These are phyloP conservation scores for Aspergillus hiratsukae DNA, from an alignment of 2,329 filamentous ascomycete species.

Conservation along the genomic window DNA sequence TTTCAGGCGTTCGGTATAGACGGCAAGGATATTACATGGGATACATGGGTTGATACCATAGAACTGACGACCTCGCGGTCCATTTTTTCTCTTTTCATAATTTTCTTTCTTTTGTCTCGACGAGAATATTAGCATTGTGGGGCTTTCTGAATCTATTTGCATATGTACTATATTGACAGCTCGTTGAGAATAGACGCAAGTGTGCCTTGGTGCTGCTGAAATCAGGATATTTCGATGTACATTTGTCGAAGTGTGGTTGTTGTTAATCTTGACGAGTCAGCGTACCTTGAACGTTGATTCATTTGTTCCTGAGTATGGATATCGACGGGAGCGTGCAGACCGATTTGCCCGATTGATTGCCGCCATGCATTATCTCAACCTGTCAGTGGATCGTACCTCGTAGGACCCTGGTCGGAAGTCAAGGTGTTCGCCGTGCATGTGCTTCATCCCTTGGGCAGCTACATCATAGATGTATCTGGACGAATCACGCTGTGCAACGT, in stretches of 20 bases:
- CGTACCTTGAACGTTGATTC: constrained; percentile 7
- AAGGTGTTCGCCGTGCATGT: constrained; percentile 12
- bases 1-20: constrained; percentile 38
- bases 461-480: constrained; percentile 12
- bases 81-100: constrained; percentile 18
- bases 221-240: constrained; percentile 4
- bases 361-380: constrained; percentile 15
- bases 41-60: constrained; percentile 41
- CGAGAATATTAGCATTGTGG: constrained; percentile 16
- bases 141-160: constrained; percentile 14
- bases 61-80: constrained; percentile 38
- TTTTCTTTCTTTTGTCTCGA: constrained; percentile 11
- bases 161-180: constrained; percentile 12
- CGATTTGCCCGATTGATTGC: constrained; percentile 14
- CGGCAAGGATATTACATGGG: constrained; percentile 30
- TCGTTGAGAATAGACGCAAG: constrained; percentile 13
- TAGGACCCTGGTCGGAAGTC: constrained; percentile 17
- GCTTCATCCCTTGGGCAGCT: constrained; percentile 21
- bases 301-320: constrained; percentile 9
- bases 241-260: constrained; percentile 2
- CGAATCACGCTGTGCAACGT: constrained; percentile 21
- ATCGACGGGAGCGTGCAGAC: constrained; percentile 11
- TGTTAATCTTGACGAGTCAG: constrained; percentile 6
- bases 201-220: constrained; percentile 5
- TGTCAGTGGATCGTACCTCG: not conserved